Percentiles rank a stretch among this genome's conserved stretches.
These are phyloP conservation scores for Phlebiopsis gigantea DNA, from an alignment of 768 basidiomycete species.

Conservation along the genomic window DNA sequence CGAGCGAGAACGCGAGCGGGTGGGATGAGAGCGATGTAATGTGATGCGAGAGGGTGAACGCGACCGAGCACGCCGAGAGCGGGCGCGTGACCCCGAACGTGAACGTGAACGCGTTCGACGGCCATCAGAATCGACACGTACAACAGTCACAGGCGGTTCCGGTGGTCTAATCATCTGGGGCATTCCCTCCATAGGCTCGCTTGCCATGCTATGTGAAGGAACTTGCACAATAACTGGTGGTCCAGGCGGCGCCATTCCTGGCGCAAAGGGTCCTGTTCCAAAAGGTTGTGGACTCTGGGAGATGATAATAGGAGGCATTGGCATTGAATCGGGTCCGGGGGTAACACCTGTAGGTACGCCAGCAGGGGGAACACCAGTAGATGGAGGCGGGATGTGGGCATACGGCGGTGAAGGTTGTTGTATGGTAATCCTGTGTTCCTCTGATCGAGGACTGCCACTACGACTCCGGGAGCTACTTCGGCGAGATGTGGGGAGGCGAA, in stretches of 20 bases:
- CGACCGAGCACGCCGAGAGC: not conserved
- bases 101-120: not conserved
- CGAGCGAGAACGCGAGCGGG: not conserved
- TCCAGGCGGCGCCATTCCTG: not conserved
- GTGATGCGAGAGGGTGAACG: not conserved
- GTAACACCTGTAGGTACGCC: not conserved
- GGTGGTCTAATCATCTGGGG: not conserved
- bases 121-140: not conserved
- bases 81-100: not conserved
- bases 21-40: not conserved
- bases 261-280: too few species aligned
- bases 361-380: not conserved
- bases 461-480: not conserved
- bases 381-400: not conserved
- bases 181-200: not conserved
- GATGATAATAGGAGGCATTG: not conserved
- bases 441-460: not conserved
- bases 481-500: slow-evolving; percentile 1
- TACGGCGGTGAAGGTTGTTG: not conserved
- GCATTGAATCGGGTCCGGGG: not conserved
- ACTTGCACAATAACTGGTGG: slow-evolving; percentile 3
- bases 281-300: not conserved
- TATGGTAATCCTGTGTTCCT: not conserved
- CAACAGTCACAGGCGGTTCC: not conserved
- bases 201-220: not conserved